Evolutionary conservation across 768 basidiomycete species (phyloP), one percentile per base, ranked within the genome.

Genomic region (Hirschioporus abietinus): DNA sequence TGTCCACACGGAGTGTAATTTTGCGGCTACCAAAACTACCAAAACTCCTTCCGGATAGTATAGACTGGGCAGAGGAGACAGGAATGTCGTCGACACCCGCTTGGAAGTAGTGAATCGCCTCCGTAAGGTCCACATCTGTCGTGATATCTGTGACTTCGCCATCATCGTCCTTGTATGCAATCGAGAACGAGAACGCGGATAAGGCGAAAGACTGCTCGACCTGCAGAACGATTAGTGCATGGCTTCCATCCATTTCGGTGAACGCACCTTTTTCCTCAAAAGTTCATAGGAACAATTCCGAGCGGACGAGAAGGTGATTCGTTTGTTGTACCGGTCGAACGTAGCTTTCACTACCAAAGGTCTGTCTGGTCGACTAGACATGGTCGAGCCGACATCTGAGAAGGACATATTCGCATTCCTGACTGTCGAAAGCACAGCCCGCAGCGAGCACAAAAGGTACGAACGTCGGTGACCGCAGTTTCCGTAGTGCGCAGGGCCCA

Each of bases 151-250:
- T 86, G 66, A 85, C 83, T 74, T 95, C 93, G 66, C 89, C 90
- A 67, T 96, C 93, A 73, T 97, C 93, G 72, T 95, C 94, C 71
- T 88, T 91, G 78, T 94, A 97, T 5, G 88, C 81, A 66, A 98
- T 88, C 5, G 80, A 80, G 72, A 91, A 96, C 7, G 87, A 78
- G 0, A 86, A 84, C 4, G 86, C 85, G 58, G 82, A 86, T 25
- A 96, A 84, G 0, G 88, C 84, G 74, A 94, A 97, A 68, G 88
- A 89, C 73, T 93, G 89, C 71, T 93, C 93, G 35, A 97, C 84
- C 95, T 96, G 72, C 60, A 35, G 60, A 25, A 1, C 60, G 20
- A 24, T 61, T 15, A 61, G 60, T 5, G 9, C 23, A 61, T 34
- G 9, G 17, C 10, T 61, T 7, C 3, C 20, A 61, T 25, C 23